phyloP scores from a whole-genome alignment of 2,329 filamentous ascomycete genomes.

The Bertia moriformis region DNA sequence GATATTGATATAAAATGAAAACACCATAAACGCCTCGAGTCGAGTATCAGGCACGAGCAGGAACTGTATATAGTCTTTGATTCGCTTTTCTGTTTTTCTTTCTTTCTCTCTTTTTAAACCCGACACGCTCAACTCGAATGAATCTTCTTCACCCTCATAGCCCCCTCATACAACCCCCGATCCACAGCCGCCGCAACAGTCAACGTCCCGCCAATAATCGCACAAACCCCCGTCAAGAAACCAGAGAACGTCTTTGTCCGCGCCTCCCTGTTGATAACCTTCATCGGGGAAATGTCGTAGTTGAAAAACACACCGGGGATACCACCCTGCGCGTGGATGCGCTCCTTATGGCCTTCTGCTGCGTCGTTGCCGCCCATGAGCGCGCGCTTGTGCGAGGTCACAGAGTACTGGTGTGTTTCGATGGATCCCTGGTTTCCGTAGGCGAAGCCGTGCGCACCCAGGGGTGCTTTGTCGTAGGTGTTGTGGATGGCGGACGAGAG shows the following conservation, averaged over 20 bases:
- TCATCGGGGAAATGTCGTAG: slow-evolving; percentile 99
- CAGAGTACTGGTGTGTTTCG: slow-evolving; percentile 96
- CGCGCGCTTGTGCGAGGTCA: slow-evolving; percentile 89
- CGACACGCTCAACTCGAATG: slow-evolving; percentile 27
- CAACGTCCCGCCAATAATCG: slow-evolving; percentile 83
- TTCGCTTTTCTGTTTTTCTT: neutral
- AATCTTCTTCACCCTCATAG: slow-evolving; percentile 73
- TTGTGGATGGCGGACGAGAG: slow-evolving; percentile 16
- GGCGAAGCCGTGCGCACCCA: slow-evolving; percentile 55
- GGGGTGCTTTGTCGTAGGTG: slow-evolving; percentile 36
- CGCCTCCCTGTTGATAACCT: slow-evolving; percentile 92
- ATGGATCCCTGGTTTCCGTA: slow-evolving; percentile 54
- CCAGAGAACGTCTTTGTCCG: slow-evolving; percentile 77
- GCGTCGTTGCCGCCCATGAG: slow-evolving; percentile 70
- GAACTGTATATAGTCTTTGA: too few species aligned
- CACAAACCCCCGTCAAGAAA: slow-evolving; percentile 87
- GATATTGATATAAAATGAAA: too few species aligned
- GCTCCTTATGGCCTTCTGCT: slow-evolving; percentile 80
- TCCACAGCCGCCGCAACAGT: slow-evolving; percentile 92
- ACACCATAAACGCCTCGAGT: too few species aligned
- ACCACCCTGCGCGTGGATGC: slow-evolving; percentile 74
- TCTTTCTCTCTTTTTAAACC: neutral
- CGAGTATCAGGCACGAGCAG: too few species aligned
- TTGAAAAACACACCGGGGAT: slow-evolving; percentile 98
- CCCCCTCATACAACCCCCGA: slow-evolving; percentile 79